Conservation (phyloP, 2,329 filamentous ascomycete species). For the Pseudogymnoascus pannorum region DNA sequence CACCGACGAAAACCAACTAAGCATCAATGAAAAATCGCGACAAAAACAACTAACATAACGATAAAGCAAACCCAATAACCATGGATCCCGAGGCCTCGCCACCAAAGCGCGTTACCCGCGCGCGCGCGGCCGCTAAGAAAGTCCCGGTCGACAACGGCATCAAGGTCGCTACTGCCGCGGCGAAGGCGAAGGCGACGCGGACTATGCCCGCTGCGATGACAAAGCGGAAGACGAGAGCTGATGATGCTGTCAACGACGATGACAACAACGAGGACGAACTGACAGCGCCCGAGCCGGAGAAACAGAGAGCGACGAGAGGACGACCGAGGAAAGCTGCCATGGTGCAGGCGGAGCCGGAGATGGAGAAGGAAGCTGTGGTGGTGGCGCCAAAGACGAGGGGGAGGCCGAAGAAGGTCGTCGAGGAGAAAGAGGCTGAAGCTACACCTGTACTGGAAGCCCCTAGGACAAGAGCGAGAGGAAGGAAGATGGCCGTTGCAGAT, state of each 20-base stretch:
- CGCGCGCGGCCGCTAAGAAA: constrained; percentile 37
- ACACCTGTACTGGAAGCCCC: constrained; percentile 23
- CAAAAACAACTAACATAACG: background rate
- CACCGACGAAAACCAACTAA: background rate
- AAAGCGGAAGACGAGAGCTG: constrained; percentile 49
- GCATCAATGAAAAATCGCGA: constrained; percentile 4
- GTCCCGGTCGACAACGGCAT: constrained; percentile 28
- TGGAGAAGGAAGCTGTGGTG: background rate
- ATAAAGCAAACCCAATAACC: constrained; percentile 16
- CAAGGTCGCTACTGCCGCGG: constrained; percentile 41
- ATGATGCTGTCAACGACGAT: constrained; percentile 45
- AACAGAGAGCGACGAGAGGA: constrained; percentile 39
- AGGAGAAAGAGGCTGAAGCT: constrained; percentile 21
- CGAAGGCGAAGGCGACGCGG: constrained; percentile 33
- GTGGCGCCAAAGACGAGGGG: background rate
- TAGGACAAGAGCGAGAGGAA: constrained; percentile 23
- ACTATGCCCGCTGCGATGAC: constrained; percentile 25
- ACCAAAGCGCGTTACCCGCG: constrained; percentile 52
- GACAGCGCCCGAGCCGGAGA: constrained; percentile 20
- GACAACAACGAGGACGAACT: constrained; percentile 27
- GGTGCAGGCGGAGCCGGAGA: constrained; percentile 25
- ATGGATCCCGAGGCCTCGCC: constrained; percentile 47
- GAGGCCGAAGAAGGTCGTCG: constrained; percentile 14
- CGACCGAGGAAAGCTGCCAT: constrained; percentile 36
- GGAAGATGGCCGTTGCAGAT: constrained; percentile 22